Evolutionary conservation across 1,139 yeast species (phyloP).

Genomic region (Tardiomyces depauwii): DNA sequence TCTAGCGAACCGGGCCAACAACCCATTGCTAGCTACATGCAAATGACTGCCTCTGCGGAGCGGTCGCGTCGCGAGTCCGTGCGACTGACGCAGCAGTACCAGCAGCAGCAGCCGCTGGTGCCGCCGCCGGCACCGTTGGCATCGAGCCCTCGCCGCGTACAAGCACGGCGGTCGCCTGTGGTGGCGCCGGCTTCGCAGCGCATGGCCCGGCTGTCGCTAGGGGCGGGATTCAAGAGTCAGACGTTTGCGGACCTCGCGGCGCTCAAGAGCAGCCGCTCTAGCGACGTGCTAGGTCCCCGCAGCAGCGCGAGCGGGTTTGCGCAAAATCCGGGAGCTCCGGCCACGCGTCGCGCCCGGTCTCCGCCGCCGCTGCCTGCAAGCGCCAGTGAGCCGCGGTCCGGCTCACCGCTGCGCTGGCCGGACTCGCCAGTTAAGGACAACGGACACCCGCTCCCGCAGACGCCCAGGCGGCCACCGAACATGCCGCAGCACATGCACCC

Average conservation of each 20-base stretch:
- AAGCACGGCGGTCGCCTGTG: background rate
- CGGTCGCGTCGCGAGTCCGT: background rate
- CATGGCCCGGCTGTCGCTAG: background rate
- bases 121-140: background rate
- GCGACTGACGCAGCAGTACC: background rate
- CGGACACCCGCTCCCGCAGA: slow-evolving; percentile 1
- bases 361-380: no score
- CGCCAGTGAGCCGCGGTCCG: no score
- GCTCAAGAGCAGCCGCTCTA: background rate
- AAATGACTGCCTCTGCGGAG: background rate
- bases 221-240: background rate
- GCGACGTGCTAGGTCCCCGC: background rate
- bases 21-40: background rate
- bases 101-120: background rate
- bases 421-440: background rate
- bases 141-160: background rate
- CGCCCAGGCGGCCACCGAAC: slow-evolving; percentile 7
- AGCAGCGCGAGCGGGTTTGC: no score
- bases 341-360: no score
- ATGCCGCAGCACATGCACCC: slow-evolving; percentile 9
- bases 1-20: no score
- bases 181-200: background rate
- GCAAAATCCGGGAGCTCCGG: no score
- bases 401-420: background rate
- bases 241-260: background rate